A percentile compares a stretch with the other conserved stretches of the same genome.
These are phyloP conservation scores for Xylaria sp. DNA, from an alignment of 2,329 filamentous ascomycete genomes.

Conservation along the genomic window DNA sequence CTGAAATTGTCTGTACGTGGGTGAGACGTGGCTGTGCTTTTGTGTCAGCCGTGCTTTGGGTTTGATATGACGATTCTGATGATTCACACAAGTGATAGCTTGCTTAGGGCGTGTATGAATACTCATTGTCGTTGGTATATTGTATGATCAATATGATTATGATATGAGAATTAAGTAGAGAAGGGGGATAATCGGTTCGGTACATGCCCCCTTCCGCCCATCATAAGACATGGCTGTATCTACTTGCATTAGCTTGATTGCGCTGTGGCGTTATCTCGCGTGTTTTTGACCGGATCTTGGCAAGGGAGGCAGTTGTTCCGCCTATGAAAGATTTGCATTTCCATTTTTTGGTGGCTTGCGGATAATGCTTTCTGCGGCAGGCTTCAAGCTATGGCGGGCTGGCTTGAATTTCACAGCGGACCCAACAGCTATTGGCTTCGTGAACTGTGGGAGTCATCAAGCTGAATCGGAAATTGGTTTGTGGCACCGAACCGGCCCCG, in stretches of 20 bases:
- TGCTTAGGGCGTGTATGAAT: background rate
- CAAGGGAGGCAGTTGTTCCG: background rate
- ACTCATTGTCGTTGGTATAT: background rate
- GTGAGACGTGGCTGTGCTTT: conserved; percentile 11
- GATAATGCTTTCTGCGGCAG: background rate
- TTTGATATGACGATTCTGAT: background rate
- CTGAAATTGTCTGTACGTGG: background rate
- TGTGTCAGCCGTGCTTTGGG: conserved; percentile 9
- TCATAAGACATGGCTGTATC: background rate
- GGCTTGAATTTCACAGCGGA: background rate
- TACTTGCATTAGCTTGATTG: background rate
- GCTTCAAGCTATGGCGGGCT: background rate
- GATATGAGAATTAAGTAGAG: background rate
- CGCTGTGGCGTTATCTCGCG: conserved; percentile 7
- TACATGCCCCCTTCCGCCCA: background rate
- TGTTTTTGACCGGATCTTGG: background rate
- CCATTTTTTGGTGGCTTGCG: conserved; percentile 1
- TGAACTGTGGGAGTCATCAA: background rate
- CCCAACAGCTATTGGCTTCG: background rate
- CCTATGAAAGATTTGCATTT: conserved; percentile 3
- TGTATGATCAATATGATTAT: background rate
- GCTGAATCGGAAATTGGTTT: background rate
- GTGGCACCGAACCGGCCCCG: background rate
- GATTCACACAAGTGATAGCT: background rate
- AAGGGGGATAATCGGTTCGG: background rate